Base-by-base conservation (phyloP, 805 yeast species). In the Clavispora phyllophila region DNA sequence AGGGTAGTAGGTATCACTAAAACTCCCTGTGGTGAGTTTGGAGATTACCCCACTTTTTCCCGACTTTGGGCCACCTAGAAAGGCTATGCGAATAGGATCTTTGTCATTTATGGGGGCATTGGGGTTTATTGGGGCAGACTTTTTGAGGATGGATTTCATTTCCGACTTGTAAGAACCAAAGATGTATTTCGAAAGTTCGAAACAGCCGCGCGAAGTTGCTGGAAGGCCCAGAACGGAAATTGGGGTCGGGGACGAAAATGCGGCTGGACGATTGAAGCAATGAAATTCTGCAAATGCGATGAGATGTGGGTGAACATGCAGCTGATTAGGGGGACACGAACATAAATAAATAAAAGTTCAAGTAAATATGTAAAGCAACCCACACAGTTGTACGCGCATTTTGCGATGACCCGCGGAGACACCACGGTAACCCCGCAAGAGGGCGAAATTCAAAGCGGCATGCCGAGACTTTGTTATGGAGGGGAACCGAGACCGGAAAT, bases 1-100 rank as follows among this genome's bases (percentile, higher is more conserved):
- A 5, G 93, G 95, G 53, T 85, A 85, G 57, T 85, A 83, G 0
- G 84, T 84, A 45, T 82, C 89, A 39, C 79, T 70, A 42, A 74
- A 79, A 20, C 68, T 66, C 20, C 75, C 73, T 17, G 73, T 62
- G 2, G 72, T 65, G 13, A 81, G 50, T 38, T 74, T 64, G 41
- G 79, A 72, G 10, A 79, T 72, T 29, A 78, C 65, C 0, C 84
- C 70, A 3, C 86, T 75, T 54, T 82, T 82, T 9, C 88, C 88
- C 0, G 77, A 71, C 14, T 68, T 67, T 10, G 76, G 67, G 0
- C 76, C 84, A 0, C 88, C 88, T 3, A 82, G 55, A 1, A 82
- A 70, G 0, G 84, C 87, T 13, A 82, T 54, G 45, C 85, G 63
- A 4, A 82, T 52, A 0, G 87, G 84, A 22, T 60, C 54, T 23